A percentile compares a stretch with the other conserved stretches of the same genome.
phyloP scores from a whole-genome alignment of 331 rosid genomes.

The Saraca asoca region DNA sequence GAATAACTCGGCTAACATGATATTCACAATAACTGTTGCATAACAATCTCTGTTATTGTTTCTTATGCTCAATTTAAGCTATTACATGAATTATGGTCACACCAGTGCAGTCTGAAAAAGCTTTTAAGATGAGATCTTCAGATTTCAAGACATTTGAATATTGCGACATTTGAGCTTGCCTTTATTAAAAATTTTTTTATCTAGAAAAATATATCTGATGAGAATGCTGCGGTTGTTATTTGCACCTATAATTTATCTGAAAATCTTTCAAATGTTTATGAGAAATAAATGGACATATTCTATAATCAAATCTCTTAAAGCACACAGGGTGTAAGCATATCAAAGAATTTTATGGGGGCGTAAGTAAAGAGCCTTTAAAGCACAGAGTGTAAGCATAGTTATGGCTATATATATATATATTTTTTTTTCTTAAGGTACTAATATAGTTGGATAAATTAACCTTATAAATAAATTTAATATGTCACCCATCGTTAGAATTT shows the following conservation, averaged over 20 bases:
- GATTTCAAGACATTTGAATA: conserved; percentile 20
- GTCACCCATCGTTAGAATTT: neutral
- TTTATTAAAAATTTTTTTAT: too few species aligned
- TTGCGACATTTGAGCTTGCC: conserved; percentile 12
- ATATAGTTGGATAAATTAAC: conserved; percentile 29
- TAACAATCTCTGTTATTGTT: conserved; percentile 5
- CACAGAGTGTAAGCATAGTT: conserved; percentile 1
- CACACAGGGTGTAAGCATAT: neutral
- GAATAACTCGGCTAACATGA: conserved; percentile 24
- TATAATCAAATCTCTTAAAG: neutral
- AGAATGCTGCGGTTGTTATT: neutral
- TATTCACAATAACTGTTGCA: conserved; percentile 5
- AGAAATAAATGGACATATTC: neutral
- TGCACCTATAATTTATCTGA: conserved; percentile 8
- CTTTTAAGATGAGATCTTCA: neutral
- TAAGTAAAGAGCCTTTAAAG: conserved; percentile 22
- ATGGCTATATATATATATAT: neutral
- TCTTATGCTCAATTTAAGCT: conserved; percentile 19
- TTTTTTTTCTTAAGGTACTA: conserved; percentile 18
- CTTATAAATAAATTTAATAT: conserved; percentile 25
- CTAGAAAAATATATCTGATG: neutral
- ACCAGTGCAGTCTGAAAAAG: conserved; percentile 5
- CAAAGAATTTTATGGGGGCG: conserved; percentile 3
- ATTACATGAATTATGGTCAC: conserved; percentile 26
- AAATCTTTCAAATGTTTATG: neutral